A percentile compares a stretch with the other conserved stretches of the same genome.
These are phyloP conservation scores for Quillaja saponaria DNA, from an alignment of 306 rosid genomes.

Conservation along the genomic window DNA sequence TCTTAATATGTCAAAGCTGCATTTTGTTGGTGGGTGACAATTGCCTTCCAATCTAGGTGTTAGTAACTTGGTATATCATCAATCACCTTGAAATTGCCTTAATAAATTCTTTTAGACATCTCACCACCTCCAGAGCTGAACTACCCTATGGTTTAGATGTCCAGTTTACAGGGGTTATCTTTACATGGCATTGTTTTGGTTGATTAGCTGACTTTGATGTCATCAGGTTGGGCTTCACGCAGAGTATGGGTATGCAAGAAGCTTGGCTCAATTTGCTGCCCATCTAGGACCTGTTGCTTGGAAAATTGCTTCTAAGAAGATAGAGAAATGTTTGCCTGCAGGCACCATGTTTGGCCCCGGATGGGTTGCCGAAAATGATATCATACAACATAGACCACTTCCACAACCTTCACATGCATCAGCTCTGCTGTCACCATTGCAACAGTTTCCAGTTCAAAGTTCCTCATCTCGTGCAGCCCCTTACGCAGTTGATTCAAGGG, in stretches of 20 bases:
- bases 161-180: not conserved
- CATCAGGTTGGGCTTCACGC: conserved; percentile 63
- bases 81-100: not conserved
- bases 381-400: conserved; percentile 29
- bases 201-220: conserved; percentile 29
- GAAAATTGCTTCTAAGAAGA: conserved; percentile 55
- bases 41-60: not conserved
- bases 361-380: conserved; percentile 67
- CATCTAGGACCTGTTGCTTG: conserved; percentile 56
- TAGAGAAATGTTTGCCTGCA: conserved; percentile 46
- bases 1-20: not conserved
- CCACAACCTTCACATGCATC: conserved; percentile 21
- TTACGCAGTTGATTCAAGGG: conserved; percentile 29
- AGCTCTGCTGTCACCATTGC: conserved; percentile 33
- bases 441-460: conserved; percentile 28
- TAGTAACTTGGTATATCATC: not conserved
- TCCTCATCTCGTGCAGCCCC: conserved; percentile 25
- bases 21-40: not conserved
- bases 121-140: not conserved
- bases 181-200: not conserved
- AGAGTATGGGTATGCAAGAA: conserved; percentile 63
- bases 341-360: conserved; percentile 61
- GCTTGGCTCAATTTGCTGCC: conserved; percentile 66
- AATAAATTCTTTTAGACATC: not conserved
- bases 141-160: conserved; percentile 18